A percentile compares a stretch with the other conserved stretches of the same genome.
phyloP scores from a whole-genome alignment of 2,329 filamentous ascomycete genomes.

The Plectosphaerella sp. region DNA sequence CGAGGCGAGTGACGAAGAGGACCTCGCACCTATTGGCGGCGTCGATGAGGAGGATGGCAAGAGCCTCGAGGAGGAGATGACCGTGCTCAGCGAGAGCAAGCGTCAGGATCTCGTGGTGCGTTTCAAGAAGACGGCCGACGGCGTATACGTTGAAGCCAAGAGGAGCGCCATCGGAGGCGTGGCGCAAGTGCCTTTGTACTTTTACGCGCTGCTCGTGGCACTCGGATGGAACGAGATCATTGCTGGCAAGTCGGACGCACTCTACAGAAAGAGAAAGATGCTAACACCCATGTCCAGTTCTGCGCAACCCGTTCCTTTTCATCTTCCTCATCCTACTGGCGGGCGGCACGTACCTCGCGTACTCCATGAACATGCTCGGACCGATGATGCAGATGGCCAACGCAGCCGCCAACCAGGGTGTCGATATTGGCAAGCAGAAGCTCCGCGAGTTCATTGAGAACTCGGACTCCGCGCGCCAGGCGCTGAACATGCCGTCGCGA shows the following conservation, averaged over 20 bases:
- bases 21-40: slow-evolving; percentile 82
- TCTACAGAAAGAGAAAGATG: not conserved
- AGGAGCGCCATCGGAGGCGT: slow-evolving; percentile 93
- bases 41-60: slow-evolving; percentile 94
- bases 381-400: slow-evolving; percentile 95
- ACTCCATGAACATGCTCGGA: slow-evolving; percentile 90
- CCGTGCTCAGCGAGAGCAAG: slow-evolving; percentile 84
- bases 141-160: slow-evolving; percentile 97
- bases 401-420: slow-evolving; percentile 77
- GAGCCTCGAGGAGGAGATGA: slow-evolving; percentile 94
- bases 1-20: slow-evolving; percentile 83
- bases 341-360: slow-evolving; percentile 81
- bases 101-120: slow-evolving; percentile 85
- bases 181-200: slow-evolving; percentile 89
- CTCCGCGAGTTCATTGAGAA: slow-evolving; percentile 85
- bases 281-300: slow-evolving; percentile 50
- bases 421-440: slow-evolving; percentile 89
- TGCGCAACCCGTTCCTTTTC: slow-evolving; percentile 92
- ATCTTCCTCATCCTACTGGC: slow-evolving; percentile 75
- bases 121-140: slow-evolving; percentile 98
- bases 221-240: slow-evolving; percentile 99
- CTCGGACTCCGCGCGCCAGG: slow-evolving; percentile 79
- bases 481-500: slow-evolving; percentile 66
- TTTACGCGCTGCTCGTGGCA: slow-evolving; percentile 83
- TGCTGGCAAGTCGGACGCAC: slow-evolving; percentile 60